Conservation (phyloP, 768 basidiomycete species). For the Kwoniella shandongensis region DNA sequence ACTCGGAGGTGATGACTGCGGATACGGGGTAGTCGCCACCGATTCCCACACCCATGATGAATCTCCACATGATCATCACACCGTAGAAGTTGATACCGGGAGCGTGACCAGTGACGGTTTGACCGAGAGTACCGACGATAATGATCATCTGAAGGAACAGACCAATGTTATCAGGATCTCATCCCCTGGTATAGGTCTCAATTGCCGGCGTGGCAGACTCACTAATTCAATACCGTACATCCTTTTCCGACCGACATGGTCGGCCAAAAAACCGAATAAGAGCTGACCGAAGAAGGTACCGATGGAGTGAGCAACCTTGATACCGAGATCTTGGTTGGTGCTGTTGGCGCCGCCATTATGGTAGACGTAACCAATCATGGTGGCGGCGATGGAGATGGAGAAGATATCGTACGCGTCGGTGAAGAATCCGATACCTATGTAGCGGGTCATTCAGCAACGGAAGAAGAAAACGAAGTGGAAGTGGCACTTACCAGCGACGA, state of each 20-base stretch:
- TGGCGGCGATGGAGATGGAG: conserved; percentile 79
- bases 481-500: conserved; percentile 66
- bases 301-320: conserved; percentile 54
- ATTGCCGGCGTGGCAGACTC: conserved; percentile 18
- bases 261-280: conserved; percentile 53
- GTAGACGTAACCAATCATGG: conserved; percentile 83
- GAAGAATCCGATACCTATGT: conserved; percentile 77
- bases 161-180: background rate
- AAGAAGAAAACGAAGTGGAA: conserved; percentile 82
- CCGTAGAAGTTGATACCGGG: conserved; percentile 72
- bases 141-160: conserved; percentile 48
- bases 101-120: conserved; percentile 67
- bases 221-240: conserved; percentile 57
- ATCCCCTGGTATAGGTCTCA: background rate
- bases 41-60: conserved; percentile 75
- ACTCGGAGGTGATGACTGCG: conserved; percentile 83
- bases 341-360: conserved; percentile 56
- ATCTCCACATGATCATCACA: conserved; percentile 78
- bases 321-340: conserved; percentile 60
- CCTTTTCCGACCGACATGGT: conserved; percentile 53
- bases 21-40: conserved; percentile 86
- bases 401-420: conserved; percentile 70
- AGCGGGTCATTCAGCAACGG: conserved; percentile 53
- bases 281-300: conserved; percentile 54
- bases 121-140: conserved; percentile 53